A percentile compares a stretch with the other conserved stretches of the same genome.
These are phyloP conservation scores for Ophiosphaerella narmari DNA, from an alignment of 2,329 filamentous ascomycete genomes.

Conservation along the genomic window DNA sequence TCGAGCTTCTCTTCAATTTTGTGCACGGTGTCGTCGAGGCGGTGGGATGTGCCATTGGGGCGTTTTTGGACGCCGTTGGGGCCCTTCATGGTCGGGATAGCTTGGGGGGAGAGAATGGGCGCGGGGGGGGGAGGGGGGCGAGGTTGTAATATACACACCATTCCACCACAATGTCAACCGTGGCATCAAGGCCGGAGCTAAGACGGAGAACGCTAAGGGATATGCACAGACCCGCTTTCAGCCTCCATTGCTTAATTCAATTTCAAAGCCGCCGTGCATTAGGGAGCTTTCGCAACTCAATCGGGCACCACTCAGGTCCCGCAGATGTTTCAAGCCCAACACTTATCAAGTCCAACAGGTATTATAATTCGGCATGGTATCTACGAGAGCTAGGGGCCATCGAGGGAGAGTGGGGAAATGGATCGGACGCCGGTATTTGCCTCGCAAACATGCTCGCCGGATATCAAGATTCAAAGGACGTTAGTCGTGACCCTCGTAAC, in stretches of 20 bases:
- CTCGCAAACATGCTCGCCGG: slow-evolving; percentile 42
- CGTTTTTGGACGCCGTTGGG: neutral
- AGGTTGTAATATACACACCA: too few relatives aligned
- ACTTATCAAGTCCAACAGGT: slow-evolving; percentile 4
- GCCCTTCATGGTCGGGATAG: too few relatives aligned
- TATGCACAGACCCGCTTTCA: slow-evolving; percentile 13
- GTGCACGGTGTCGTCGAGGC: slow-evolving; percentile 31
- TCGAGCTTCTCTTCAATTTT: slow-evolving; percentile 38
- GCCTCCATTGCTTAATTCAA: neutral
- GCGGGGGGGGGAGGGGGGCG: too few relatives aligned
- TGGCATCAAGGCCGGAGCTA: slow-evolving; percentile 40
- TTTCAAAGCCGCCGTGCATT: too few relatives aligned
- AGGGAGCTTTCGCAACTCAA: too few relatives aligned
- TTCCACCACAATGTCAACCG: slow-evolving; percentile 25
- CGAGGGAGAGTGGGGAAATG: slow-evolving; percentile 21
- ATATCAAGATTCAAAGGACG: slow-evolving; percentile 40
- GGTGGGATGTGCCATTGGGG: slow-evolving; percentile 28
- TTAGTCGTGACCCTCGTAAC: slow-evolving; percentile 50
- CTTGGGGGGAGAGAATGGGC: neutral
- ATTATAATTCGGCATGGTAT: slow-evolving; percentile 14
- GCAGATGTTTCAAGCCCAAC: too few relatives aligned
- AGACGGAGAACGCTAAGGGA: slow-evolving; percentile 28
- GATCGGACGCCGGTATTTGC: slow-evolving; percentile 34
- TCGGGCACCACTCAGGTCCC: too few relatives aligned
- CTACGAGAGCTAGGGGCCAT: slow-evolving; percentile 14